Conservation (phyloP, 2,329 filamentous ascomycete species). For the Colletotrichum sidae region DNA sequence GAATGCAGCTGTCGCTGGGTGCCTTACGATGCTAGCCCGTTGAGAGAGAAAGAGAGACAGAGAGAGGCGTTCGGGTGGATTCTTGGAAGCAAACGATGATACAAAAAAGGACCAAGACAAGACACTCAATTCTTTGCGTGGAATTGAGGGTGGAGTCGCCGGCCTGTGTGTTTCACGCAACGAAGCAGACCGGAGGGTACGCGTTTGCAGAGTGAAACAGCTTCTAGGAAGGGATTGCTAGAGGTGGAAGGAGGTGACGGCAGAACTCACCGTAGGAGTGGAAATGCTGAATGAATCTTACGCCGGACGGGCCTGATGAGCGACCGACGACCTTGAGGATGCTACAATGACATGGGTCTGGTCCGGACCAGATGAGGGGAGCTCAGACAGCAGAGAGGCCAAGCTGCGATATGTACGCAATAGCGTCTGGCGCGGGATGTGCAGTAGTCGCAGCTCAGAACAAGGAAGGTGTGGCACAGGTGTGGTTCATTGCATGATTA, state of each 20-base stretch:
- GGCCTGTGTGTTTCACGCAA: constrained; percentile 30
- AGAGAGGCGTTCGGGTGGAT: constrained; percentile 8
- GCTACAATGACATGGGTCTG: neutral
- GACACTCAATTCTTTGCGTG: constrained; percentile 20
- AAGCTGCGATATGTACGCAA: neutral
- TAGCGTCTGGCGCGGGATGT: constrained; percentile 26
- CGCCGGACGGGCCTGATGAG: constrained; percentile 10
- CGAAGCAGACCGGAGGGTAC: constrained; percentile 28
- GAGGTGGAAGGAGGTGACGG: neutral
- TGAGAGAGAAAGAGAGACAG: neutral
- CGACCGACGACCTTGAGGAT: neutral
- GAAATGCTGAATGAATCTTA: neutral
- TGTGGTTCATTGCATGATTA: constrained; percentile 35
- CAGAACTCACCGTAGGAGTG: constrained; percentile 13
- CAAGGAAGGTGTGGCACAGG: constrained; percentile 35
- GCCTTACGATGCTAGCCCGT: constrained; percentile 27
- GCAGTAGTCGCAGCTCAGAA: constrained; percentile 23
- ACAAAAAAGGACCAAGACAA: constrained; percentile 10
- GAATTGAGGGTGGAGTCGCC: constrained; percentile 30
- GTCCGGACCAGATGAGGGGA: constrained; percentile 9
- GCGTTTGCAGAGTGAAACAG: constrained; percentile 30
- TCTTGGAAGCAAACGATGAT: neutral
- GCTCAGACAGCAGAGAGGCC: constrained; percentile 31
- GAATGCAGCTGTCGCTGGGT: constrained; percentile 30
- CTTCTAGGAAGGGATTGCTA: constrained; percentile 11